Conservation (phyloP, 2,329 filamentous ascomycete species). For the Trichoderma gracile region DNA sequence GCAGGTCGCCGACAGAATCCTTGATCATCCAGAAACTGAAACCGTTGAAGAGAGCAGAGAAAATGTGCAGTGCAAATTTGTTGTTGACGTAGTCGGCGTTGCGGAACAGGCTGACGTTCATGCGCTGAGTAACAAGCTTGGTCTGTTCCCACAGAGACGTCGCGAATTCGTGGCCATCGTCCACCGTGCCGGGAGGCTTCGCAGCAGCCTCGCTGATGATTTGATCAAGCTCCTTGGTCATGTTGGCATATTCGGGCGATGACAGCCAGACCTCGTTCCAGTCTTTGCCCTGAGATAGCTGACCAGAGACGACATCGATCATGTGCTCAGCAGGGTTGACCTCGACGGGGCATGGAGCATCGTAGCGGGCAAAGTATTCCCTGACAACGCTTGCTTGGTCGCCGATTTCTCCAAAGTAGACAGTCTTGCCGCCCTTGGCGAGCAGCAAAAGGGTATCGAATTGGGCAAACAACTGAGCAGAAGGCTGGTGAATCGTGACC, state of each 20-base stretch:
- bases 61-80: slow-evolving; percentile 59
- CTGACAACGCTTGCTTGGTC: slow-evolving; percentile 55
- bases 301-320: slow-evolving; percentile 60
- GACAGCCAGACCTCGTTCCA: slow-evolving; percentile 71
- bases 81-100: slow-evolving; percentile 68
- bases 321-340: slow-evolving; percentile 77
- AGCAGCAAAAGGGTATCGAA: slow-evolving; percentile 68
- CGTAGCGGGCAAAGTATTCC: slow-evolving; percentile 66
- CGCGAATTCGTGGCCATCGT: slow-evolving; percentile 69
- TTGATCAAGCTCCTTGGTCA: slow-evolving; percentile 62
- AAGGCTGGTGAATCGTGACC: slow-evolving; percentile 71
- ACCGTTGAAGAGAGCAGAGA: slow-evolving; percentile 58
- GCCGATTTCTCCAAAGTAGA: slow-evolving; percentile 68
- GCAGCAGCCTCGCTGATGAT: slow-evolving; percentile 58
- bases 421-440: slow-evolving; percentile 63
- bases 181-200: slow-evolving; percentile 41
- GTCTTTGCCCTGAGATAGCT: slow-evolving; percentile 50
- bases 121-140: slow-evolving; percentile 63
- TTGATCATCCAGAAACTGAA: slow-evolving; percentile 64
- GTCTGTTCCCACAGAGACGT: slow-evolving; percentile 65
- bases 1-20: slow-evolving; percentile 50
- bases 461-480: slow-evolving; percentile 63
- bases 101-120: slow-evolving; percentile 62
- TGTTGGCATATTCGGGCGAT: slow-evolving; percentile 59
- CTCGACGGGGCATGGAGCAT: slow-evolving; percentile 60